Evolutionary conservation across 345 rosid genomes (phyloP).

Genomic region (Brassica rapa): DNA sequence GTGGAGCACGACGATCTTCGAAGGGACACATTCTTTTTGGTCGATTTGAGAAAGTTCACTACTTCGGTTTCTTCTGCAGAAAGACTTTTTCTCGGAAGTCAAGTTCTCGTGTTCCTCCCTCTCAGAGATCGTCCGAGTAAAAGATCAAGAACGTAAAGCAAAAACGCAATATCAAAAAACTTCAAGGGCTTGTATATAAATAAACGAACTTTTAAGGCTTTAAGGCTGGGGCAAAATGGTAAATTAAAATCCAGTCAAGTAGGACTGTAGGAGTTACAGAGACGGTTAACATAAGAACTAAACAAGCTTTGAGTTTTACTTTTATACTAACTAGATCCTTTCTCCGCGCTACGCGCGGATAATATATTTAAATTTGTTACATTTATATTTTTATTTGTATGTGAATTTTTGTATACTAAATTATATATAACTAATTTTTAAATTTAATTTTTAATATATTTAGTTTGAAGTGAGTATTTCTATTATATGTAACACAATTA

Average conservation of each 20-base stretch:
- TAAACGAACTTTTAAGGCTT: not conserved
- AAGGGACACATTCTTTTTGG: constrained; percentile 41
- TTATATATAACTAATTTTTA: no score
- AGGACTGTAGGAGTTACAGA: not conserved
- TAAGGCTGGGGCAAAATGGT: not conserved
- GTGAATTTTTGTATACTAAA: no score
- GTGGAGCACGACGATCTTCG: constrained; percentile 36
- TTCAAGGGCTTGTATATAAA: not conserved
- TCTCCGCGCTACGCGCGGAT: no score
- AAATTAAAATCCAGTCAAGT: not conserved
- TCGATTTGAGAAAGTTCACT: not conserved
- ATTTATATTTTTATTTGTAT: no score
- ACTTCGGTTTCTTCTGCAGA: not conserved
- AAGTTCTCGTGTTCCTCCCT: not conserved
- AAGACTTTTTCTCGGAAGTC: not conserved
- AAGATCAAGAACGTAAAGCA: not conserved
- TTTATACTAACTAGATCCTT: no score
- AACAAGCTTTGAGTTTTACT: not conserved
- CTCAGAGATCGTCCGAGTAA: not conserved
- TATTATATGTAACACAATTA: no score
- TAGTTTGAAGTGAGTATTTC: no score
- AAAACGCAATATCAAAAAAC: not conserved
- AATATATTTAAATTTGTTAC: no score
- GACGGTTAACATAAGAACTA: not conserved
- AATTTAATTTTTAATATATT: no score